Conservation (phyloP, 2,329 filamentous ascomycete genomes). For the Ophiostoma quercus region DNA sequence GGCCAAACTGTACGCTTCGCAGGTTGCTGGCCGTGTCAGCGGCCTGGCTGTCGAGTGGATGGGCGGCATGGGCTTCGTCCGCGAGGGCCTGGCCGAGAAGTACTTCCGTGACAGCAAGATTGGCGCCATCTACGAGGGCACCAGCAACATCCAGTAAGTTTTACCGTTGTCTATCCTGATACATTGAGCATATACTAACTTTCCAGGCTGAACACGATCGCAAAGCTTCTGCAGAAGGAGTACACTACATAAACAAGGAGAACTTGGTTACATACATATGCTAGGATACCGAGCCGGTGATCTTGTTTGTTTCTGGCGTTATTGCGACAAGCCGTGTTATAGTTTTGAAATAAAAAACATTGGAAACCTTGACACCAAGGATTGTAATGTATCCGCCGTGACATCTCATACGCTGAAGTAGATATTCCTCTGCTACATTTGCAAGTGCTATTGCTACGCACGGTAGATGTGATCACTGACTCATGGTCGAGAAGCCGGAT, state of each 20-base stretch:
- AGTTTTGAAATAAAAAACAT: neutral
- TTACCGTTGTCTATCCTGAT: neutral
- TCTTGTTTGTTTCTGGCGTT: neutral
- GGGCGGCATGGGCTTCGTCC: slow-evolving; percentile 98
- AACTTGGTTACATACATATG: neutral
- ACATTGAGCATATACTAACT: slow-evolving; percentile 25
- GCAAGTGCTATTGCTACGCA: neutral
- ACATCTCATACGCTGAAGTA: neutral
- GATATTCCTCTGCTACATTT: neutral
- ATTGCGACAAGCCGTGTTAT: neutral
- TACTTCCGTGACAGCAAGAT: slow-evolving; percentile 98
- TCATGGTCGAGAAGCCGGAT: neutral
- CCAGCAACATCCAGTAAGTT: slow-evolving; percentile 66
- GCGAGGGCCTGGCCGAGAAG: slow-evolving; percentile 96
- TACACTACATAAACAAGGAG: slow-evolving; percentile 40
- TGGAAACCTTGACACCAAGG: neutral
- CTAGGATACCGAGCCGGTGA: neutral
- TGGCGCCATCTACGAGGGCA: slow-evolving; percentile 93
- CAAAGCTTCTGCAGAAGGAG: slow-evolving; percentile 58
- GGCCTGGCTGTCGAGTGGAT: slow-evolving; percentile 95
- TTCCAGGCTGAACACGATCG: slow-evolving; percentile 56
- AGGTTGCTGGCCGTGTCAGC: slow-evolving; percentile 83
- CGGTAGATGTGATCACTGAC: neutral
- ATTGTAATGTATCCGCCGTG: neutral
- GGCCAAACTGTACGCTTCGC: slow-evolving; percentile 92